Evolutionary conservation across 768 basidiomycete genomes (phyloP).

Genomic region (Suillus paluster): DNA sequence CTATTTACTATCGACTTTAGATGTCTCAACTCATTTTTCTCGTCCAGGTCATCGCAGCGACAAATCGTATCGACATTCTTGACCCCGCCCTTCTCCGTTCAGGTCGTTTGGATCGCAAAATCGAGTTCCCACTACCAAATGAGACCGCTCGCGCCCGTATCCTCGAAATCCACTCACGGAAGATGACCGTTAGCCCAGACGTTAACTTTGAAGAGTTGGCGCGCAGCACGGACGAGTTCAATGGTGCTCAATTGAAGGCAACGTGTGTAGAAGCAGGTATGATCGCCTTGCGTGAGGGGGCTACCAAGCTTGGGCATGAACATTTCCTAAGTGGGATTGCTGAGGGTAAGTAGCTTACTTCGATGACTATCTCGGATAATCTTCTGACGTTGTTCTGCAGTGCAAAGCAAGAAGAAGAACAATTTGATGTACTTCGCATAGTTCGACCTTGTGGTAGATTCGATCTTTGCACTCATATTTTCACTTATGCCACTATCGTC

Average conservation of each 20-base stretch:
- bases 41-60: conserved; percentile 92
- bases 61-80: conserved; percentile 97
- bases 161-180: conserved; percentile 94
- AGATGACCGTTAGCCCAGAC: conserved; percentile 86
- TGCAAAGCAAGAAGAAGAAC: conserved; percentile 99
- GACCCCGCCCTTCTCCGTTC: conserved; percentile 98
- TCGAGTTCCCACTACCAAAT: conserved; percentile 97
- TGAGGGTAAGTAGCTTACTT: conserved; percentile 59
- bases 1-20: conserved; percentile 7
- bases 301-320: conserved; percentile 87
- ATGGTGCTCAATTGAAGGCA: conserved; percentile 95
- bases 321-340: conserved; percentile 94
- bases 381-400: conserved; percentile 43
- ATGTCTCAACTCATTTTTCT: conserved; percentile 14
- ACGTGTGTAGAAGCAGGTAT: conserved; percentile 99
- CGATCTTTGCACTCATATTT: not conserved
- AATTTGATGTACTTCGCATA: conserved; percentile 94
- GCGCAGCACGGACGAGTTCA: conserved; percentile 97
- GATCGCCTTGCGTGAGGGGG: conserved; percentile 95
- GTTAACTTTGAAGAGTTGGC: conserved; percentile 98
- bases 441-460: conserved; percentile 15
- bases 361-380: conserved; percentile 21
- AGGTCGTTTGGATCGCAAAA: conserved; percentile 96
- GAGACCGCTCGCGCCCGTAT: conserved; percentile 97
- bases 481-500: not conserved